Evolutionary conservation across 2,329 filamentous ascomycete genomes (phyloP).

Genomic region (Trichophyton simii): DNA sequence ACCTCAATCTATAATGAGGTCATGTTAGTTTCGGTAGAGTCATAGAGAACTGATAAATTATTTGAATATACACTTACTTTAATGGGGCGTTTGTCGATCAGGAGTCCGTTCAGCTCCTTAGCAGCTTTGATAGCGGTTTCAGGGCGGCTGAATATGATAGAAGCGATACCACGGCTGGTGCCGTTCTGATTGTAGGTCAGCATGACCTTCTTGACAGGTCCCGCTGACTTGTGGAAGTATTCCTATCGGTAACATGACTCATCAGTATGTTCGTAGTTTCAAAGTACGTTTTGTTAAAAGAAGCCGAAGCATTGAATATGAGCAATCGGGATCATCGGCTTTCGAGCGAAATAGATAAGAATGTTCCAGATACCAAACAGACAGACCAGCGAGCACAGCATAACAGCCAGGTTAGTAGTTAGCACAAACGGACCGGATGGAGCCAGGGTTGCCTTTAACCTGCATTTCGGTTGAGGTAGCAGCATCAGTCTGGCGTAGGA

Average conservation of each 20-base stretch:
- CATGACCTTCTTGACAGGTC: conserved; percentile 79
- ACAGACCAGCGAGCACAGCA: conserved; percentile 51
- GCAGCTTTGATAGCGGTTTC: conserved; percentile 78
- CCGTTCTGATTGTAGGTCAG: conserved; percentile 89
- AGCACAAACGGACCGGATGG: background rate
- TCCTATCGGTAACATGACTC: conserved; percentile 57
- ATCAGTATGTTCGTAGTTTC: conserved; percentile 33
- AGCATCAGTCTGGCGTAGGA: background rate
- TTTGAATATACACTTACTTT: conserved; percentile 48
- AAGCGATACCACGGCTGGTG: conserved; percentile 81
- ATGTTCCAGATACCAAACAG: conserved; percentile 26
- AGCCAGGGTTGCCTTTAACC: background rate
- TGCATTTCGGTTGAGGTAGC: background rate
- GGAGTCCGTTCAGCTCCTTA: conserved; percentile 69
- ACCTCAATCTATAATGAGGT: conserved; percentile 60
- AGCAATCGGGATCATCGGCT: conserved; percentile 8
- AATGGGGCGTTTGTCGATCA: conserved; percentile 81
- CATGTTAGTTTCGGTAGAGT: conserved; percentile 5
- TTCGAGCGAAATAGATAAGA: conserved; percentile 15
- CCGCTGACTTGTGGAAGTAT: conserved; percentile 82
- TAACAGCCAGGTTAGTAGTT: conserved; percentile 33
- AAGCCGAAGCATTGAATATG: conserved; percentile 17
- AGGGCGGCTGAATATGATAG: conserved; percentile 69
- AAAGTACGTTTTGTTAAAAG: background rate
- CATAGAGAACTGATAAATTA: conserved; percentile 11